phyloP scores from a whole-genome alignment of 805 yeast genomes.

The Starmerella scarabaei region DNA sequence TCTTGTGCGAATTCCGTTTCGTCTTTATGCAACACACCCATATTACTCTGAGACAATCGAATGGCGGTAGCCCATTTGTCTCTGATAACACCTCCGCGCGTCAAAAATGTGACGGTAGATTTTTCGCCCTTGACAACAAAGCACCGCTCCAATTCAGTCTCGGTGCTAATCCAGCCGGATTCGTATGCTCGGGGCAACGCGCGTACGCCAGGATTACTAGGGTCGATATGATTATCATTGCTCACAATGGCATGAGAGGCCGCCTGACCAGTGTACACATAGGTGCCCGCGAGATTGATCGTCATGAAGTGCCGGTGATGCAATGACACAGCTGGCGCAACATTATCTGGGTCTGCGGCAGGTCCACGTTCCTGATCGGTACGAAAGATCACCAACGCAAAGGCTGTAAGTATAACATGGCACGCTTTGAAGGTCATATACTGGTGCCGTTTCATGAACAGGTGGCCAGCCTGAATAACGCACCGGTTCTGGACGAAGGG shows the following conservation, averaged over 20 bases:
- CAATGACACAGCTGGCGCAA: conserved; percentile 31
- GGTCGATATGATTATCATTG: conserved; percentile 35
- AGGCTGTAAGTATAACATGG: conserved; percentile 58
- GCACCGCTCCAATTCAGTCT: conserved; percentile 60
- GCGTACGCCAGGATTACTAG: conserved; percentile 40
- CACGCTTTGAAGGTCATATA: conserved; percentile 51
- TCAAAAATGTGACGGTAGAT: conserved; percentile 48
- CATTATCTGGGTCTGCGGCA: conserved; percentile 25
- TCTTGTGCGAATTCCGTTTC: conserved; percentile 1
- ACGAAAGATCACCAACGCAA: conserved; percentile 45
- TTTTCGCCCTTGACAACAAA: conserved; percentile 55
- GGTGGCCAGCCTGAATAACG: conserved; percentile 48
- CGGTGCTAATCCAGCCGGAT: conserved; percentile 78
- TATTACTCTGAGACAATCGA: conserved; percentile 26
- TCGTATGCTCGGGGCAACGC: conserved; percentile 58
- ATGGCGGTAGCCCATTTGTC: conserved; percentile 61
- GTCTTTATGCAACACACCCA: too few relatives aligned
- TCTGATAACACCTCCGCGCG: conserved; percentile 68
- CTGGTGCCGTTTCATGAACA: conserved; percentile 58
- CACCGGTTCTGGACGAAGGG: conserved; percentile 47
- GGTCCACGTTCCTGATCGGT: conserved; percentile 5
- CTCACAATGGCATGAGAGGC: conserved; percentile 45
- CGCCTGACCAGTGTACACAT: conserved; percentile 58
- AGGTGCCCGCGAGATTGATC: conserved; percentile 53
- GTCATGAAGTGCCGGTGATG: conserved; percentile 41